A percentile compares a stretch with the other conserved stretches of the same genome.
Evolutionary conservation across 257 asterid species (phyloP).

Genomic region (Pogostemon cablin): DNA sequence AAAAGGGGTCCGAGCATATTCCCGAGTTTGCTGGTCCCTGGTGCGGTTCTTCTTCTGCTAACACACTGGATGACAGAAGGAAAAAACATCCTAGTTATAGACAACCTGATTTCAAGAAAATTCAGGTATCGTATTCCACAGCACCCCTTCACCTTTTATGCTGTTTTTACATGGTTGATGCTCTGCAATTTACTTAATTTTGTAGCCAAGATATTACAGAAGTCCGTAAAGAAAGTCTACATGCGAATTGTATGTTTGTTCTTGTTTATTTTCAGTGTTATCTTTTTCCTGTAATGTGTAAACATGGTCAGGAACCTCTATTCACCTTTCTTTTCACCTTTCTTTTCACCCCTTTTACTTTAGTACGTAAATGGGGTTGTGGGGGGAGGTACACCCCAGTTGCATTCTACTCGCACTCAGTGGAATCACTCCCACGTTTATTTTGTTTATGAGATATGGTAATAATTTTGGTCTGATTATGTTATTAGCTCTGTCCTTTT

Average conservation of each 20-base stretch:
- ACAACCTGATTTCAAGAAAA: slow-evolving; percentile 29
- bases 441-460: slow-evolving; percentile 22
- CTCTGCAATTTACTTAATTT: neutral
- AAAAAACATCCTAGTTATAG: slow-evolving; percentile 3
- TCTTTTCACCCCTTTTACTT: slow-evolving; percentile 6
- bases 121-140: slow-evolving; percentile 28
- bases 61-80: neutral
- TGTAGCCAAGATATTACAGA: neutral
- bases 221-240: neutral
- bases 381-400: neutral
- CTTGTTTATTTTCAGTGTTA: neutral
- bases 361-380: neutral
- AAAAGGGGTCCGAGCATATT: slow-evolving; percentile 16
- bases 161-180: neutral
- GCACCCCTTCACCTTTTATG: neutral
- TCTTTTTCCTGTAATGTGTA: slow-evolving; percentile 9
- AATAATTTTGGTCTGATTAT: slow-evolving; percentile 14
- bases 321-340: neutral
- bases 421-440: slow-evolving; percentile 15
- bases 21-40: neutral
- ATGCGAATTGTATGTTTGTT: slow-evolving; percentile 16
- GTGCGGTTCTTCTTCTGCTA: no score
- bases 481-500: slow-evolving; percentile 2
- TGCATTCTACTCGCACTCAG: neutral
- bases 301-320: slow-evolving; percentile 24